These are phyloP conservation scores for Capsicum chinense DNA, from an alignment of 257 asterid genomes.

Conservation along the genomic window DNA sequence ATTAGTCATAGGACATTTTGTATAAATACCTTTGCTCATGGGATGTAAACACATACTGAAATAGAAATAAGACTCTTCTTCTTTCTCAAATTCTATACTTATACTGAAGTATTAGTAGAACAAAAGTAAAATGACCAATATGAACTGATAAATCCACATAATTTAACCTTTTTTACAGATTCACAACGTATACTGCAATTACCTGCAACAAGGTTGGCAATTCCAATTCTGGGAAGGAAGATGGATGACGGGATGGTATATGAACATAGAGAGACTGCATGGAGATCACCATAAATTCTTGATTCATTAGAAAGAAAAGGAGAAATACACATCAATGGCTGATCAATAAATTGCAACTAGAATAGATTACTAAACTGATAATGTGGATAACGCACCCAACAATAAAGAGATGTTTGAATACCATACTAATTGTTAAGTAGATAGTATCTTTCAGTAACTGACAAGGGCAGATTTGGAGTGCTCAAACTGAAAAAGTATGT, in stretches of 20 bases:
- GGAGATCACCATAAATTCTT: conserved; percentile 17
- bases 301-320: conserved; percentile 17
- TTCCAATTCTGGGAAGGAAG: conserved; percentile 91
- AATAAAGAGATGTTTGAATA: not conserved
- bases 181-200: conserved; percentile 13
- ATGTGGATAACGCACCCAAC: not conserved
- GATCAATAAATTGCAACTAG: not conserved
- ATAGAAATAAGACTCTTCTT: not conserved
- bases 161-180: not conserved
- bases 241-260: conserved; percentile 90
- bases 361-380: not conserved
- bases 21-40: not conserved
- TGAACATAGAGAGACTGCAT: conserved; percentile 93
- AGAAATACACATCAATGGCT: conserved; percentile 1
- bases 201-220: conserved; percentile 96
- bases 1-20: conserved; percentile 4
- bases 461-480: conserved; percentile 2
- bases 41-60: not conserved
- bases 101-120: not conserved
- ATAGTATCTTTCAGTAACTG: conserved; percentile 22
- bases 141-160: conserved; percentile 3
- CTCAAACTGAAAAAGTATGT: conserved; percentile 10
- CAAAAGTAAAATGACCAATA: not conserved
- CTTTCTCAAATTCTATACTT: not conserved
- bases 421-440: not conserved